Evolutionary conservation across 164 flowering plant species (phyloP).

Genomic region (Magnolia kwangsiensis): DNA sequence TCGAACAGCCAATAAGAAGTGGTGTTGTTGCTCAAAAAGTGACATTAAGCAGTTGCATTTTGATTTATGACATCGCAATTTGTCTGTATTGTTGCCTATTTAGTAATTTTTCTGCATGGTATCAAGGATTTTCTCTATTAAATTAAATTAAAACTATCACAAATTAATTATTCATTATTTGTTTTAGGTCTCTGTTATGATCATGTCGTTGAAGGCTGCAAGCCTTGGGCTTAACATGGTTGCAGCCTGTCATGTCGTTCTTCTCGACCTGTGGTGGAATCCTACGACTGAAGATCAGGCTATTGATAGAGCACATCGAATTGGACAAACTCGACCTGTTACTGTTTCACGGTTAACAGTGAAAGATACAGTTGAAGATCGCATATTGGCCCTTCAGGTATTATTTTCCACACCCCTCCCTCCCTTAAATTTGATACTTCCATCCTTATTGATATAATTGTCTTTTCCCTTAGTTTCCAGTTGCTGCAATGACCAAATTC

Average conservation of each 20-base stretch:
- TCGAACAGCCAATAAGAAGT: background rate
- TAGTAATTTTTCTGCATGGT: background rate
- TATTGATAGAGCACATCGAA: slow-evolving; percentile 93
- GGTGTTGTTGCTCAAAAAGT: background rate
- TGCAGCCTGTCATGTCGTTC: slow-evolving; percentile 90
- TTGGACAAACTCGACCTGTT: slow-evolving; percentile 94
- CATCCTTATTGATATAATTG: too few relatives aligned
- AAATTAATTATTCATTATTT: background rate
- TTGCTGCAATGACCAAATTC: too few relatives aligned
- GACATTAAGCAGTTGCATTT: background rate
- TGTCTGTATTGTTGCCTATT: background rate
- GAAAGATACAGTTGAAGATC: slow-evolving; percentile 86
- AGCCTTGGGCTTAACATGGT: slow-evolving; percentile 96
- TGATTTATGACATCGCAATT: background rate
- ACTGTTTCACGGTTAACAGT: slow-evolving; percentile 81
- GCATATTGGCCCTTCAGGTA: slow-evolving; percentile 90
- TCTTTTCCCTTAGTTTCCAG: too few relatives aligned
- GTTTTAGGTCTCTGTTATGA: slow-evolving; percentile 72
- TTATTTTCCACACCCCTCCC: background rate
- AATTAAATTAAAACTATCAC: background rate
- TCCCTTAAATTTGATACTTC: too few relatives aligned
- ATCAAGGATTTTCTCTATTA: background rate
- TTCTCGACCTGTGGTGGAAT: slow-evolving; percentile 98
- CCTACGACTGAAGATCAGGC: slow-evolving; percentile 99
- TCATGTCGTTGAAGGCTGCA: slow-evolving; percentile 96